These are phyloP conservation scores for Metschnikowia borealis DNA, from an alignment of 805 yeast genomes.

Conservation along the genomic window DNA sequence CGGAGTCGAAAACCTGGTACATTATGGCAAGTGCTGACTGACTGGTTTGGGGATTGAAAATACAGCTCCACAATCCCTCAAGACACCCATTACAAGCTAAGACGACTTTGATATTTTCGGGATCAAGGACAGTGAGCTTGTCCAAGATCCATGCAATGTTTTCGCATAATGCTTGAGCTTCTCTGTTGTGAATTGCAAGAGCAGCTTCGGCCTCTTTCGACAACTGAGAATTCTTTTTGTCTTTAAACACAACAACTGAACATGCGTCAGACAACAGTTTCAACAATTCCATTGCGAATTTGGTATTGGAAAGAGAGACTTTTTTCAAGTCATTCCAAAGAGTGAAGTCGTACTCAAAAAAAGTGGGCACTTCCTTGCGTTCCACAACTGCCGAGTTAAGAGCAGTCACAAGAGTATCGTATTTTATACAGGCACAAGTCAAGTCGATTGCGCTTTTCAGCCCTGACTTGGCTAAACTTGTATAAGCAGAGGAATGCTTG, in stretches of 20 bases:
- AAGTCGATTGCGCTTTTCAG: constrained; percentile 4
- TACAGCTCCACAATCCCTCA: constrained; percentile 69
- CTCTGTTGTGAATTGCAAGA: constrained; percentile 29
- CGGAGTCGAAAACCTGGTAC: constrained; percentile 71
- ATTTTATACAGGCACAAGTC: constrained; percentile 15
- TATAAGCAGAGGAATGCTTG: constrained; percentile 34
- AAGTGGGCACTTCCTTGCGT: constrained; percentile 11
- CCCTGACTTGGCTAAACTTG: constrained; percentile 18
- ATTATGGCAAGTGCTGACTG: constrained; percentile 69
- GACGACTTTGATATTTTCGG: constrained; percentile 20
- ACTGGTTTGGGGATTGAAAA: constrained; percentile 63
- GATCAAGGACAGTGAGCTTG: constrained; percentile 31
- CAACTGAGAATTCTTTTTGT: constrained; percentile 19
- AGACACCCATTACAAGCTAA: constrained; percentile 36
- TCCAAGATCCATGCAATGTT: constrained; percentile 25
- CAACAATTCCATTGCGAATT: constrained; percentile 12
- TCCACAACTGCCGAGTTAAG: constrained; percentile 11
- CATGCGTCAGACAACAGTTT: constrained; percentile 19
- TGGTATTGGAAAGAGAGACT: constrained; percentile 9
- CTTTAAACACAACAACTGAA: constrained; percentile 20
- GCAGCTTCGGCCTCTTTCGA: constrained; percentile 24
- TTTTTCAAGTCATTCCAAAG: constrained; percentile 13
- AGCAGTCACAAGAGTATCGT: constrained; percentile 17
- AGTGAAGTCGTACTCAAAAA: constrained; percentile 9
- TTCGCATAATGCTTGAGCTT: constrained; percentile 21